A percentile compares a stretch with the other conserved stretches of the same genome.
Evolutionary conservation across 306 rosid genomes (phyloP).

Genomic region (Hippophae tibetana): DNA sequence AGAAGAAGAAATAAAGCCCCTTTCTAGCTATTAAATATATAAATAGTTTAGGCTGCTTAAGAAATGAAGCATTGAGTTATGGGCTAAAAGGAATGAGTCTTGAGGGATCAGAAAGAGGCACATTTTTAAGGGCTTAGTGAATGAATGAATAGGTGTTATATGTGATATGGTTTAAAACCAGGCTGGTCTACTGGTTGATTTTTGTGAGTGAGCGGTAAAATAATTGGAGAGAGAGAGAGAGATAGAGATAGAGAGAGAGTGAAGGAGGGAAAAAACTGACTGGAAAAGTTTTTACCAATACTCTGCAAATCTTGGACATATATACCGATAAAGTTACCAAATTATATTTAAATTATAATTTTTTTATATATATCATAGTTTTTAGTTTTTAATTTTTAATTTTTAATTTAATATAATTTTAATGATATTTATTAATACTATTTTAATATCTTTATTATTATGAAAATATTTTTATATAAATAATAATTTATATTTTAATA

Average conservation of each 20-base stretch:
- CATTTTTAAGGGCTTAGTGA: slow-evolving; percentile 26
- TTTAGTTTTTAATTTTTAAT: neutral
- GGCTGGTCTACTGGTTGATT: slow-evolving; percentile 37
- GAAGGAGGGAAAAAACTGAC: slow-evolving; percentile 29
- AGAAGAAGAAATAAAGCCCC: slow-evolving; percentile 2
- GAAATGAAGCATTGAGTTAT: slow-evolving; percentile 25
- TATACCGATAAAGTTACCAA: slow-evolving; percentile 1
- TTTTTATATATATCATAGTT: neutral
- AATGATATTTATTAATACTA: neutral
- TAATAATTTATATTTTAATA: no score
- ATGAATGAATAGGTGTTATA: neutral
- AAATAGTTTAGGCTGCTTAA: slow-evolving; percentile 11
- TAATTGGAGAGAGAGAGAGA: slow-evolving; percentile 55
- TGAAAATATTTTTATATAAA: no score
- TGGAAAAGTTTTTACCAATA: slow-evolving; percentile 20
- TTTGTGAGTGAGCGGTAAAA: slow-evolving; percentile 42
- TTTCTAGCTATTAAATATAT: neutral
- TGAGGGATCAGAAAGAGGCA: slow-evolving; percentile 20
- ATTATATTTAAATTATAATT: neutral
- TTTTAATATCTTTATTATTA: no score
- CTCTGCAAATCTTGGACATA: slow-evolving; percentile 19
- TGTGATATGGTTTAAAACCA: slow-evolving; percentile 25
- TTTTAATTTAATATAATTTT: neutral
- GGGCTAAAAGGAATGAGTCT: slow-evolving; percentile 18
- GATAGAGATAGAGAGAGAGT: slow-evolving; percentile 11